Conservation (phyloP, 78 protist genomes). For the Capsaspora owczarzaki region DNA sequence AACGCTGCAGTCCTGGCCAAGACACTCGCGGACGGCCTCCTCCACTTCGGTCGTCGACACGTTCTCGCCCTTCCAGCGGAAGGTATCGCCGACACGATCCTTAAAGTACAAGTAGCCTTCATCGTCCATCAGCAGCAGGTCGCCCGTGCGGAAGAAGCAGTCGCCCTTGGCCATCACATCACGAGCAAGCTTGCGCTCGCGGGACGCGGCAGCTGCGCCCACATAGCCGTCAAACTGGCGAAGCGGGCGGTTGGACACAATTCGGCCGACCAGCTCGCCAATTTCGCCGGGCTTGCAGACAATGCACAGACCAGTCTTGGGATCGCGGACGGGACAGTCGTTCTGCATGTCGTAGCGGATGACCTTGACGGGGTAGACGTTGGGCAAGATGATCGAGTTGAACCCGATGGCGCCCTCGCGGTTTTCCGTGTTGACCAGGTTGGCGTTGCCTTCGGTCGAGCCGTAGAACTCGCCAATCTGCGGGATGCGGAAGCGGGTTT, state of each 20-base stretch:
- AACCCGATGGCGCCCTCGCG: slow-evolving; percentile 1
- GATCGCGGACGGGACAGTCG: slow-evolving; percentile 7
- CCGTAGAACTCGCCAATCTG: slow-evolving; percentile 46
- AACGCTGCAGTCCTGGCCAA: not conserved
- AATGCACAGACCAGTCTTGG: slow-evolving; percentile 24
- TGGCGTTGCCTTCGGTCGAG: slow-evolving; percentile 39
- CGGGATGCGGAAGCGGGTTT: slow-evolving; percentile 6
- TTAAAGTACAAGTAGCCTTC: slow-evolving; percentile 38
- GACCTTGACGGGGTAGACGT: not conserved
- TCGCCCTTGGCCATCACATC: slow-evolving; percentile 30
- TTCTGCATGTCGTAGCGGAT: not conserved
- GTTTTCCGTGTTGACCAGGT: not conserved
- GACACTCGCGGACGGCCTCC: not conserved
- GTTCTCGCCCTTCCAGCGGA: slow-evolving; percentile 61
- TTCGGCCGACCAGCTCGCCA: slow-evolving; percentile 32
- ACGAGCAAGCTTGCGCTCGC: not conserved
- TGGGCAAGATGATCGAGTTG: not conserved
- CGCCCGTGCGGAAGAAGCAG: slow-evolving; percentile 35
- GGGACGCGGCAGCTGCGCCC: no score
- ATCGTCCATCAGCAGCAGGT: slow-evolving; percentile 11
- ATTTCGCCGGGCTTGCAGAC: not conserved
- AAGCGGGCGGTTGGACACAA: not conserved
- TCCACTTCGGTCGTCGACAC: slow-evolving; percentile 50
- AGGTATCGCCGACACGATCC: slow-evolving; percentile 55
- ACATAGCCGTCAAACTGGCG: slow-evolving; percentile 34